Evolutionary conservation across 1,139 yeast species (phyloP), one percentile per base, ranked within the genome.

Genomic region (Pneumocystis oryctolagi): DNA sequence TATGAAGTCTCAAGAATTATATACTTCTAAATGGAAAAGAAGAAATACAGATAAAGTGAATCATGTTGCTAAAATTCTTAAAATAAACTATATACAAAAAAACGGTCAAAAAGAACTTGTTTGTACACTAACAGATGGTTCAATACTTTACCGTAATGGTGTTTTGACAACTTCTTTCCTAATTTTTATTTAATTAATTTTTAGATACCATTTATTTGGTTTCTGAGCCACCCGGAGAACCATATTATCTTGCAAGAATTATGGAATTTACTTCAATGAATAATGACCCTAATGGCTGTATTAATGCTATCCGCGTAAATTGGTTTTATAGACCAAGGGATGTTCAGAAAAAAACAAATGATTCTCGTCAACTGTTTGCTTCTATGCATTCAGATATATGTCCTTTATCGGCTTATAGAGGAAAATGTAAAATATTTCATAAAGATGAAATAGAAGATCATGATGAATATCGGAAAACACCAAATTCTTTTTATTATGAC

Each of bases 151-250:
- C 25, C 59, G 42, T 12, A 39, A 57, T 57, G 59, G 59, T 57
- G 30, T 57, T 57, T 57, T 25, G n/a, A n/a, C 12, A 14, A 25
- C 25, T 12, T 3, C 3, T 6, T 30, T 35, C 1, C 5, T 8
- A 6, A 9, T 35, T 57, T 20, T 57, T 20, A 18, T 35, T 39
- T 28, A 57, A 25, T 9, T 57, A 35, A 25, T 39, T n/a, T n/a
- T 58, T 57, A 73, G 96, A 90, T 64, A 84, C 80, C 67, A 85
- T 90, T 5, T 90, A 87, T 72, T 84, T 92, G 82, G 79, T 89
- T 32, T 84, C 95, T 67, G 97, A 89, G 72, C 97, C 97, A 0
- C 92, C 96, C 0, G 95, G 96, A 1, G 97, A 90, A 69, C 97
- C 97, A 0, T 90, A 87, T 75, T 89, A 88, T 70, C 82, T 92